These are phyloP conservation scores for Xylariaceae sp. DNA, from an alignment of 2,329 filamentous ascomycete genomes.

Conservation along the genomic window DNA sequence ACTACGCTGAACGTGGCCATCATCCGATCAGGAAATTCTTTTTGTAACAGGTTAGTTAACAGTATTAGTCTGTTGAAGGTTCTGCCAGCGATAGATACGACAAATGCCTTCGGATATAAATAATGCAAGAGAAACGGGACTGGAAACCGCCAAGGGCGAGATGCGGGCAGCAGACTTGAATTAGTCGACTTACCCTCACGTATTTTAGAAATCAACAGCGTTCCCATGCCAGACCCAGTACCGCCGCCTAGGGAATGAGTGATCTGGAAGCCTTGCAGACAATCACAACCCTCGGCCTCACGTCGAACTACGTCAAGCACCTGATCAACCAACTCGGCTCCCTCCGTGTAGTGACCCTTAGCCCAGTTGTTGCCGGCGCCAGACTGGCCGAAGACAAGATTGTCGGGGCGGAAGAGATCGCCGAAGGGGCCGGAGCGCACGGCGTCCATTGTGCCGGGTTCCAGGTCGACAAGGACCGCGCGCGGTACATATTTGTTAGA, in stretches of 20 bases:
- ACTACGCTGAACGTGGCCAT: slow-evolving; percentile 99
- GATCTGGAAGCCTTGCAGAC: slow-evolving; percentile 99
- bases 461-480: slow-evolving; percentile 97
- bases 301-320: slow-evolving; percentile 98
- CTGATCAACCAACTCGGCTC: slow-evolving; percentile 96
- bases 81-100: background rate
- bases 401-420: slow-evolving; percentile 98
- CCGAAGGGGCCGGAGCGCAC: slow-evolving; percentile 97
- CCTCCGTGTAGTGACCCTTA: slow-evolving; percentile 99
- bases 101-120: too few species aligned
- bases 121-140: too few species aligned
- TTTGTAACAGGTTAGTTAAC: background rate
- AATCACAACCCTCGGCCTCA: slow-evolving; percentile 98
- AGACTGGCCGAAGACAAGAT: slow-evolving; percentile 99
- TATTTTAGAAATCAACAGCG: slow-evolving; percentile 99
- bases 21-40: slow-evolving; percentile 98
- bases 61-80: background rate
- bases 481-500: slow-evolving; percentile 99
- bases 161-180: background rate
- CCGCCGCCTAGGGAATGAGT: slow-evolving; percentile 99
- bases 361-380: slow-evolving; percentile 99
- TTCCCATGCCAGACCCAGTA: slow-evolving; percentile 99
- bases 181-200: slow-evolving; percentile 56
- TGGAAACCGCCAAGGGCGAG: too few species aligned
- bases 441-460: slow-evolving; percentile 99